Conservation (phyloP, 352 stramenopile genomes). For the Plasmopara halstedii region DNA sequence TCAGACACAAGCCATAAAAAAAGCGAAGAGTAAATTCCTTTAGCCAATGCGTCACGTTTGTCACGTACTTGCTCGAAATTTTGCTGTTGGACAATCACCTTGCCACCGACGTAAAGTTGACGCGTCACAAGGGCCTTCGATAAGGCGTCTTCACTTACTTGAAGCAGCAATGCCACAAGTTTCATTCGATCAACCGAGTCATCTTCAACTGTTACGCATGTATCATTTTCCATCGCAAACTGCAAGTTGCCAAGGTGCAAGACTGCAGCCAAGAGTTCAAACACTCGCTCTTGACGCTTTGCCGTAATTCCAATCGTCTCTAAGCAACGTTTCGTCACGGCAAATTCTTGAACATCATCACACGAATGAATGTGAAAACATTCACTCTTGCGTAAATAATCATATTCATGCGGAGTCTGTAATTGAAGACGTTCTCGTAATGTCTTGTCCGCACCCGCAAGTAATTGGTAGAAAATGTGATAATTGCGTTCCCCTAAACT, state of each 20-base stretch:
- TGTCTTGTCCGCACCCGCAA: conserved; percentile 70
- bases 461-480: conserved; percentile 96
- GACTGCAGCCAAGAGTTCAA: conserved; percentile 80
- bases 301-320: conserved; percentile 81
- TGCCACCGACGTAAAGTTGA: conserved; percentile 82
- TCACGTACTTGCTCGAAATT: conserved; percentile 82
- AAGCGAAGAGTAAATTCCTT: conserved; percentile 89
- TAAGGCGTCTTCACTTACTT: conserved; percentile 70
- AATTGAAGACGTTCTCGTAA: conserved; percentile 62
- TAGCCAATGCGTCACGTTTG: conserved; percentile 86
- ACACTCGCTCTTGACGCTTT: conserved; percentile 75
- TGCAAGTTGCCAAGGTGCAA: conserved; percentile 84
- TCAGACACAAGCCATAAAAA: conserved; percentile 89
- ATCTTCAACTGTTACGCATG: conserved; percentile 49
- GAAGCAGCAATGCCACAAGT: conserved; percentile 64
- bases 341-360: conserved; percentile 80
- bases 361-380: conserved; percentile 73
- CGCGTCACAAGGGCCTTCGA: conserved; percentile 69
- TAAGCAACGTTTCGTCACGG: conserved; percentile 79
- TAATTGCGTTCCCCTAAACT: conserved; percentile 93
- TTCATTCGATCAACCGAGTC: conserved; percentile 38
- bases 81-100: conserved; percentile 86
- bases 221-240: conserved; percentile 80
- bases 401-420: conserved; percentile 71
- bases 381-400: conserved; percentile 84